Evolutionary conservation across 768 basidiomycete species (phyloP).

Genomic region (Kondoa subrosea): DNA sequence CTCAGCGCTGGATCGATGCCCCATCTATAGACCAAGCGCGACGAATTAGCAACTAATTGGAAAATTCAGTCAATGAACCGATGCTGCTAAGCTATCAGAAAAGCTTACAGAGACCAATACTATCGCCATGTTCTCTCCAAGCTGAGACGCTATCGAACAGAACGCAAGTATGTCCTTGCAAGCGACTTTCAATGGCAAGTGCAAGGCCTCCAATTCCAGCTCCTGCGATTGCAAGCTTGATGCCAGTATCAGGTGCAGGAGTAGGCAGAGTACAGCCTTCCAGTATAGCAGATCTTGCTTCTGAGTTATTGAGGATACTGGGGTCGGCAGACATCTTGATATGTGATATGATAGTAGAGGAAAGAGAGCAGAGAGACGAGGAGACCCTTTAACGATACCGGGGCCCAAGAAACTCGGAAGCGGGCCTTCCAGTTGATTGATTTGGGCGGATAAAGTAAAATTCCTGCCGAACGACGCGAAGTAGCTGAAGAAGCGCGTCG

Average conservation of each 20-base stretch:
- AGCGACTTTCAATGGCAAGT: neutral
- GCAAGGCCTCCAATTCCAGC: neutral
- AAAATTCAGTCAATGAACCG: too few species aligned
- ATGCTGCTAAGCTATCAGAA: too few species aligned
- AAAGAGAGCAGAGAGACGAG: too few species aligned
- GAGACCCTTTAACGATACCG: too few species aligned
- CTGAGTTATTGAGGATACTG: neutral
- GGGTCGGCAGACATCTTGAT: too few species aligned
- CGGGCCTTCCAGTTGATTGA: too few species aligned
- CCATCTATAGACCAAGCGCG: neutral
- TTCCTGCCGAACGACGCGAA: too few species aligned
- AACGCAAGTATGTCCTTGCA: neutral
- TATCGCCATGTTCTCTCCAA: neutral
- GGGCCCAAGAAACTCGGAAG: too few species aligned
- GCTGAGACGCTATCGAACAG: neutral
- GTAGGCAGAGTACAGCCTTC: neutral
- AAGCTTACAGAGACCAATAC: neutral
- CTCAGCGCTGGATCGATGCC: neutral
- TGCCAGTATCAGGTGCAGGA: neutral
- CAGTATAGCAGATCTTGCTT: neutral
- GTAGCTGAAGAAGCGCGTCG: too few species aligned
- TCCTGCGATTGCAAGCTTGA: neutral
- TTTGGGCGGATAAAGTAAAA: too few species aligned
- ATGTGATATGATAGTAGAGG: too few species aligned
- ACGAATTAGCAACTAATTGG: too few species aligned